These are phyloP conservation scores for Terana coerulea DNA, from an alignment of 768 basidiomycete species.

Conservation along the genomic window DNA sequence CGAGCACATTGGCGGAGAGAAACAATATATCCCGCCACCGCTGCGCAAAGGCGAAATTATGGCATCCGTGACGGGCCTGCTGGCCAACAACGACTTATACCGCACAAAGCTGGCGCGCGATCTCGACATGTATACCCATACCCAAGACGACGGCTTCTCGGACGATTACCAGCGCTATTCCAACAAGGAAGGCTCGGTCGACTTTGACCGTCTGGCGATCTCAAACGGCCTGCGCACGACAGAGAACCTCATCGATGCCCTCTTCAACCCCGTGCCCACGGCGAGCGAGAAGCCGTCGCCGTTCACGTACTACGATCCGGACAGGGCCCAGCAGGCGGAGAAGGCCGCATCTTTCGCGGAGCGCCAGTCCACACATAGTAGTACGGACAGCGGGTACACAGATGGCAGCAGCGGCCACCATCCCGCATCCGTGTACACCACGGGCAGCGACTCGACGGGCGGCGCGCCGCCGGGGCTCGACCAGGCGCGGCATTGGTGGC, in stretches of 20 bases:
- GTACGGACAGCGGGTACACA: slow-evolving; percentile 2
- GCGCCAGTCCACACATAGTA: slow-evolving; percentile 10
- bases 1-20: slow-evolving; percentile 50
- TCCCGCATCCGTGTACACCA: slow-evolving; percentile 6
- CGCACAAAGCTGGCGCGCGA: slow-evolving; percentile 44
- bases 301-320: slow-evolving; percentile 27
- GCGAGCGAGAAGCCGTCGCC: slow-evolving; percentile 16
- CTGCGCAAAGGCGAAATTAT: slow-evolving; percentile 72
- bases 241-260: slow-evolving; percentile 69
- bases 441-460: slow-evolving; percentile 10
- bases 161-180: background rate
- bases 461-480: slow-evolving; percentile 3
- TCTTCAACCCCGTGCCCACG: slow-evolving; percentile 66
- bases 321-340: slow-evolving; percentile 6
- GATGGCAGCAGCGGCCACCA: slow-evolving; percentile 7
- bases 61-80: slow-evolving; percentile 58
- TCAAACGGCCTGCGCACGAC: slow-evolving; percentile 61
- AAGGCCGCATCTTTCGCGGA: background rate
- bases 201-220: slow-evolving; percentile 39
- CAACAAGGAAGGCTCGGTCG: slow-evolving; percentile 20
- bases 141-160: slow-evolving; percentile 10
- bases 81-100: slow-evolving; percentile 47
- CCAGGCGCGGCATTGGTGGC: slow-evolving; percentile 13
- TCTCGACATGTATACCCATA: slow-evolving; percentile 40
- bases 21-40: slow-evolving; percentile 57